These are phyloP conservation scores for Taiozyma onychis DNA, from an alignment of 1,139 yeast genomes.

Conservation along the genomic window DNA sequence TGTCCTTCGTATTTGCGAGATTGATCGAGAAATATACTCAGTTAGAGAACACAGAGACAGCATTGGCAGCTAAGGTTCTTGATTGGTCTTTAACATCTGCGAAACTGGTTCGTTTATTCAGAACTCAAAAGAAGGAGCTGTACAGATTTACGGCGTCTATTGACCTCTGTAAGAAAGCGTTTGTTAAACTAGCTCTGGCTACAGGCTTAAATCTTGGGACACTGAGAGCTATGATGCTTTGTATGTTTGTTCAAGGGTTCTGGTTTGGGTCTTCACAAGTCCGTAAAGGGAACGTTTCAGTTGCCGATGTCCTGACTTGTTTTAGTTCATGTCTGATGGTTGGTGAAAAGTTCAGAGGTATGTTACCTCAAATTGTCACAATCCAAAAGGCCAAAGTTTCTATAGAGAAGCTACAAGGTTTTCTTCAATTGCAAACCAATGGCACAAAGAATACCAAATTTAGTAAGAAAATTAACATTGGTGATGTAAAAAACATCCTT, in stretches of 20 bases:
- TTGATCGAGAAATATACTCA: constrained; percentile 44
- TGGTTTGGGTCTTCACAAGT: constrained; percentile 82
- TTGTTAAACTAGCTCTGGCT: constrained; percentile 40
- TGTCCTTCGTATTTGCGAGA: constrained; percentile 47
- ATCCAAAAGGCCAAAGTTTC: constrained; percentile 66
- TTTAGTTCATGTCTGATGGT: constrained; percentile 75
- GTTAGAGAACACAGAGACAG: constrained; percentile 51
- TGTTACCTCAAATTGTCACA: constrained; percentile 48
- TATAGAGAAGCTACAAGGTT: constrained; percentile 30
- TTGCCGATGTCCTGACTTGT: constrained; percentile 72
- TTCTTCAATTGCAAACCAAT: constrained; percentile 13
- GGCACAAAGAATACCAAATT: constrained; percentile 9
- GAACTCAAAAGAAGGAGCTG: constrained; percentile 50
- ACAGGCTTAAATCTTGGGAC: constrained; percentile 54
- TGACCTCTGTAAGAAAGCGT: constrained; percentile 41
- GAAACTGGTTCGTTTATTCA: constrained; percentile 54
- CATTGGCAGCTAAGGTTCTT: constrained; percentile 53
- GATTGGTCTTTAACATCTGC: constrained; percentile 68
- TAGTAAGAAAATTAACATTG: background rate
- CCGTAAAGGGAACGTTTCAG: constrained; percentile 37
- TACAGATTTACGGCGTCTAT: constrained; percentile 37
- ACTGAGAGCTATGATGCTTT: constrained; percentile 50
- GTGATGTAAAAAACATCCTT: constrained; percentile 14
- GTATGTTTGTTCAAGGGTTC: constrained; percentile 86
- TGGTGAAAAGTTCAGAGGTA: constrained; percentile 49